Evolutionary conservation across 768 basidiomycete genomes (phyloP).

Genomic region (Cystobasidium ongulense): DNA sequence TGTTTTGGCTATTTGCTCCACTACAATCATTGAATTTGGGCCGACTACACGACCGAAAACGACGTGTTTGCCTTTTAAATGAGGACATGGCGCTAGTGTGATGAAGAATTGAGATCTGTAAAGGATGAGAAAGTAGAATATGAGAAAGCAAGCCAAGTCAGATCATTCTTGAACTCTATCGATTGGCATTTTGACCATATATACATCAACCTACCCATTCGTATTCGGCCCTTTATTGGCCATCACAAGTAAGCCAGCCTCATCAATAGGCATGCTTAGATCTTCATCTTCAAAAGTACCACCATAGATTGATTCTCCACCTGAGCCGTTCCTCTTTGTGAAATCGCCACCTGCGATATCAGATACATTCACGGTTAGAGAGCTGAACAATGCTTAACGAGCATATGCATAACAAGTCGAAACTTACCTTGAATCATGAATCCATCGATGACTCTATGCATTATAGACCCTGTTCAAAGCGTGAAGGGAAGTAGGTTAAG

Average conservation of each 20-base stretch:
- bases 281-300: slow-evolving; percentile 70
- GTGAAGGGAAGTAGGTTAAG: slow-evolving; percentile 40
- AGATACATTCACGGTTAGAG: too few species aligned
- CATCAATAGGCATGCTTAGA: slow-evolving; percentile 57
- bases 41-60: slow-evolving; percentile 48
- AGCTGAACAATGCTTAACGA: too few species aligned
- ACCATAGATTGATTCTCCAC: slow-evolving; percentile 75
- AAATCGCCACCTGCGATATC: slow-evolving; percentile 56
- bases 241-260: slow-evolving; percentile 77
- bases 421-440: slow-evolving; percentile 40
- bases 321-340: slow-evolving; percentile 67
- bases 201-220: slow-evolving; percentile 5
- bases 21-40: slow-evolving; percentile 24
- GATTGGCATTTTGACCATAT: slow-evolving; percentile 52
- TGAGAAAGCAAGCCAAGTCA: background rate
- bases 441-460: slow-evolving; percentile 66
- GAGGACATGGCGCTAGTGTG: slow-evolving; percentile 56
- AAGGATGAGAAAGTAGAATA: background rate
- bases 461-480: slow-evolving; percentile 41
- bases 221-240: slow-evolving; percentile 60
- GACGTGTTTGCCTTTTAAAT: slow-evolving; percentile 58
- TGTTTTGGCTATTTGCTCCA: slow-evolving; percentile 50
- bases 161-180: background rate
- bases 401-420: background rate
- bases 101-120: slow-evolving; percentile 77